Base-by-base conservation (phyloP, 441 rosid genomes). In the Dalechampia spathulata region DNA sequence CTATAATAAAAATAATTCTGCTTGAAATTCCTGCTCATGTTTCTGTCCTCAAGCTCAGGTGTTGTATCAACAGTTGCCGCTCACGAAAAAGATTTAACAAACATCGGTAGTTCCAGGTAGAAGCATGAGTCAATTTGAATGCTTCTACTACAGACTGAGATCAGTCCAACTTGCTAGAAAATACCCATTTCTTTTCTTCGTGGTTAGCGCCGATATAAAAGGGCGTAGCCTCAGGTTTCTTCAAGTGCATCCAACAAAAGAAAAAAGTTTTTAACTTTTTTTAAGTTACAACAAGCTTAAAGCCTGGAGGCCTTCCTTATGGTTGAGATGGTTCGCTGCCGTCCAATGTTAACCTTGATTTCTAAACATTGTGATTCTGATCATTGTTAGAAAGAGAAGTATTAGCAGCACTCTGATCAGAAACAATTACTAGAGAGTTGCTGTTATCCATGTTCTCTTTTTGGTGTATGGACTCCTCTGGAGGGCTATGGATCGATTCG, bases 371-470 rank as follows among this genome's bases (percentile, higher is more conserved):
- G n/a, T 27, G 61, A 41, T 6, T 40, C 40, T 57, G 57, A 22
- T 66, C 27, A 14, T 64, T 36, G 48, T 52, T 51, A 4, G 74
- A 68, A 49, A 40, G 38, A 43, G 75, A 63, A 57, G 37, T n/a
- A n/a, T n/a, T 39, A 36, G 32, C 61, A 48, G 57, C 59, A 45
- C 20, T 40, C 40, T 72, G 76, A 26, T 81, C 72, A 2, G 83
- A 66, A 43, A 72, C 40, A 32, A 78, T 56, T 37, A 77, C 63
- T 46, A 77, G 23, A 0, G 91, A 55, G 16, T 69, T 73, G 44
- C 77, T 76, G 28, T 65, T 61, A 59, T 63, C 70, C 19, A 21
- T 47, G 7, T 54, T 70, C 49, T 79, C 76, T 20, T 38, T 61
- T 56, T 38, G 75, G 32, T 54, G 64, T 28, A 47, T 43, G 32